Conservation (phyloP, 306 rosid species). For the Elaeagnus macrophylla region DNA sequence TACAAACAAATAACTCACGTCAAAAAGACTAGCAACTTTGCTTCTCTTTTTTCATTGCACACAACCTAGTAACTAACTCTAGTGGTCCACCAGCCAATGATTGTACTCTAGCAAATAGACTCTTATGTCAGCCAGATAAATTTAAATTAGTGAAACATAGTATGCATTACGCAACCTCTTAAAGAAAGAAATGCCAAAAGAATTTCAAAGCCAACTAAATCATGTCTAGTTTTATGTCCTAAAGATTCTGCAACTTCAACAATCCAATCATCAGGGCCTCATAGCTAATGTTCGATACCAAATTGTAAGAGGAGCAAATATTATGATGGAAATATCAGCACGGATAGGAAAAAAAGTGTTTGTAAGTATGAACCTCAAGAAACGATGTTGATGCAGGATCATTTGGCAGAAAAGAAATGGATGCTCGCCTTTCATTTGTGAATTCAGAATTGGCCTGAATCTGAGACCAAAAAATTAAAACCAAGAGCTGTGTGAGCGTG, state of each 20-base stretch:
- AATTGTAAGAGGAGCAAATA: background rate
- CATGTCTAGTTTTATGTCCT: too few species aligned
- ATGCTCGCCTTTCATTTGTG: constrained; percentile 59
- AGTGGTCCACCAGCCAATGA: background rate
- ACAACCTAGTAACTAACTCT: background rate
- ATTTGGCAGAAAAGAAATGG: constrained; percentile 61
- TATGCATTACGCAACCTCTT: background rate
- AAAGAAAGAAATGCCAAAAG: background rate
- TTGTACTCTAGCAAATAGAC: background rate
- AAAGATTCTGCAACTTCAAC: too few species aligned
- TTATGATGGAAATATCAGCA: background rate
- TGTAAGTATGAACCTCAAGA: constrained; percentile 52
- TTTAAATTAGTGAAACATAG: background rate
- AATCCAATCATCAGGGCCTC: too few species aligned
- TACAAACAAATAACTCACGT: too few species aligned
- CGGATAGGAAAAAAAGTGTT: constrained; percentile 3
- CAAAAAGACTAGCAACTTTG: background rate
- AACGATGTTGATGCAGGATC: constrained; percentile 52
- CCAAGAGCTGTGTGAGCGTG: constrained; percentile 17
- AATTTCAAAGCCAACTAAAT: background rate
- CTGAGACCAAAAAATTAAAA: constrained; percentile 33
- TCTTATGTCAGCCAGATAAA: background rate
- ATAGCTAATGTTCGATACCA: background rate
- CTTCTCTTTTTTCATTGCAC: background rate
- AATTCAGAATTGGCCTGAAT: constrained; percentile 59